Evolutionary conservation across 345 rosid species (phyloP).

Genomic region (Balakata baccata): DNA sequence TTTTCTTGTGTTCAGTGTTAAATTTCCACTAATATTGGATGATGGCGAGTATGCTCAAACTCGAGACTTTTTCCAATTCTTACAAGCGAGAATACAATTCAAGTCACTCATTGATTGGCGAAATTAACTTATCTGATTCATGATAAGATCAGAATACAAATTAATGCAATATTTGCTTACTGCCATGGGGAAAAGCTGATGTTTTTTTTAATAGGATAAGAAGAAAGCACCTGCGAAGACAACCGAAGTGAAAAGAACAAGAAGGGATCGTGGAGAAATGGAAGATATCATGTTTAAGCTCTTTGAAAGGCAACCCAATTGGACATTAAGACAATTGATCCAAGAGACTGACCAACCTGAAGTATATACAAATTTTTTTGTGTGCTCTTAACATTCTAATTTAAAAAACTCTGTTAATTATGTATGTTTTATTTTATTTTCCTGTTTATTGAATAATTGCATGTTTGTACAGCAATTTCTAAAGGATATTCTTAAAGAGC

Average conservation of each 20-base stretch:
- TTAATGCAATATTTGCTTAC: too few species aligned
- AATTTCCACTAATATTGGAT: too few species aligned
- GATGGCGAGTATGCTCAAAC: too few species aligned
- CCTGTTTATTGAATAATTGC: neutral
- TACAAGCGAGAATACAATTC: too few species aligned
- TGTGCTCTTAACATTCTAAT: too few species aligned
- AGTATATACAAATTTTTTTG: conserved; percentile 36
- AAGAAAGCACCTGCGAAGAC: conserved; percentile 55
- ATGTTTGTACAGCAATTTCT: conserved; percentile 60
- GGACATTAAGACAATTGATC: conserved; percentile 71
- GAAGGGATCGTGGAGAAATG: conserved; percentile 87
- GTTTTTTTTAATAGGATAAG: conserved; percentile 55
- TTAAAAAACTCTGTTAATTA: neutral
- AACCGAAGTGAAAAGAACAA: conserved; percentile 69
- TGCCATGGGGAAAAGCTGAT: too few species aligned
- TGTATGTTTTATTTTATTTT: neutral
- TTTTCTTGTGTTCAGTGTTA: too few species aligned
- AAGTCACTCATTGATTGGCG: too few species aligned
- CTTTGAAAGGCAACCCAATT: conserved; percentile 82
- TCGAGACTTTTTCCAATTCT: too few species aligned
- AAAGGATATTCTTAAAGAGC: conserved; percentile 79
- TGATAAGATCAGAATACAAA: too few species aligned
- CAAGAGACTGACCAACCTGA: conserved; percentile 93
- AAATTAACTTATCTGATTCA: too few species aligned
- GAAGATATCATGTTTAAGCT: conserved; percentile 75